A percentile compares a stretch with the other conserved stretches of the same genome.
phyloP scores from a whole-genome alignment of 176 grass and related monocot species.

The Areca catechu region DNA sequence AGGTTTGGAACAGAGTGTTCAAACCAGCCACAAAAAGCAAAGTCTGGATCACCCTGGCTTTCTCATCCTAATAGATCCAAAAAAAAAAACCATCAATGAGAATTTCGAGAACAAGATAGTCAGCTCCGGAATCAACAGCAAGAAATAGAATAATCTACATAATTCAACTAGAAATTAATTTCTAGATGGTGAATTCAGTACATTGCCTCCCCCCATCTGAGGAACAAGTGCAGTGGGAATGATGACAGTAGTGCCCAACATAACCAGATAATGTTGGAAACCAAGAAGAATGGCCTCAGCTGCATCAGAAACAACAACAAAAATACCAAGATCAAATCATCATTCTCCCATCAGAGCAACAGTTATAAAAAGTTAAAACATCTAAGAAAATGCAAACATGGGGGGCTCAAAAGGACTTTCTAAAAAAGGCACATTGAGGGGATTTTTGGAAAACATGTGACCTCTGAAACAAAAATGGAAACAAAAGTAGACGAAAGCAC shows the following conservation, averaged over 20 bases:
- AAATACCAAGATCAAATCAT: neutral
- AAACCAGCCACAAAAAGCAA: constrained; percentile 86
- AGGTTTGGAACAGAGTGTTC: constrained; percentile 90
- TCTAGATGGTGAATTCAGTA: constrained; percentile 12
- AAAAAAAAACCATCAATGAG: neutral
- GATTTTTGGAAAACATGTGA: too few relatives aligned
- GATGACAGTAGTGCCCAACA: constrained; percentile 94
- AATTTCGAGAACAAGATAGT: too few relatives aligned
- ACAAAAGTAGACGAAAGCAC: too few relatives aligned
- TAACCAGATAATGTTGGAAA: constrained; percentile 96
- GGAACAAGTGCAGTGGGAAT: constrained; percentile 98
- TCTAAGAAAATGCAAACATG: too few relatives aligned
- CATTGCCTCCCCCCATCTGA: constrained; percentile 99
- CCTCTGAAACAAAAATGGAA: too few relatives aligned
- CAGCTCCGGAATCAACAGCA: neutral
- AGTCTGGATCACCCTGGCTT: constrained; percentile 87
- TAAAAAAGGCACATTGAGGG: too few relatives aligned
- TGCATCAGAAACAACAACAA: constrained; percentile 29
- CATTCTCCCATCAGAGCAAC: neutral
- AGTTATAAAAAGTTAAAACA: too few relatives aligned
- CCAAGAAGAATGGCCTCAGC: constrained; percentile 96
- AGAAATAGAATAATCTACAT: neutral
- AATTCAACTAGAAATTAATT: too few relatives aligned
- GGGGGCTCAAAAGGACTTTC: too few relatives aligned
- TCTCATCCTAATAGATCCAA: constrained; percentile 54